These are phyloP conservation scores for Stagonosporopsis chrysanthemi DNA, from an alignment of 2,329 filamentous ascomycete genomes.

Conservation along the genomic window DNA sequence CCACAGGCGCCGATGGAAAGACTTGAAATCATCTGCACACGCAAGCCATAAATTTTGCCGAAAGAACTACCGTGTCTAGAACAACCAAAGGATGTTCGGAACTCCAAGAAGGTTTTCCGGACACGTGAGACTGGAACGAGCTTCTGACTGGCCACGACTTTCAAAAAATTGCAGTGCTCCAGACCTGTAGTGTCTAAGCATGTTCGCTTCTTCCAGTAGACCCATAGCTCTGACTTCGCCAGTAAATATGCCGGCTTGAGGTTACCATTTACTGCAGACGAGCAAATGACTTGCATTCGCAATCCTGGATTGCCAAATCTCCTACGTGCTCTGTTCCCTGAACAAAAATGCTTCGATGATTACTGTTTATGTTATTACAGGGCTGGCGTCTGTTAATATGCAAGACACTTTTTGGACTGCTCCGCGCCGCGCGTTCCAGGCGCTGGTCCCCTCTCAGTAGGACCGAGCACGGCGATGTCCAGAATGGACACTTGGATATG, in stretches of 20 bases:
- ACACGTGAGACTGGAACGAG: neutral
- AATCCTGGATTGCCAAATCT: neutral
- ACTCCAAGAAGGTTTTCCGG: neutral
- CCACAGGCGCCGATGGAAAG: neutral
- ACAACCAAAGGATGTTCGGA: neutral
- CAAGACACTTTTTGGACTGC: neutral
- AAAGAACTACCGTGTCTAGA: slow-evolving; percentile 6
- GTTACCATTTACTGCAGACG: neutral
- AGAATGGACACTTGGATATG: neutral
- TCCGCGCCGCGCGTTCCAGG: neutral
- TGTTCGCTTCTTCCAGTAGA: neutral
- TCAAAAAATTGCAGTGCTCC: neutral
- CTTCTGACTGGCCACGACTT: neutral
- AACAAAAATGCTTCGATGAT: neutral
- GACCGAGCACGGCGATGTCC: neutral
- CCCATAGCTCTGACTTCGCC: neutral
- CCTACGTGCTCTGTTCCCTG: neutral
- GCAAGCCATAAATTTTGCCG: neutral
- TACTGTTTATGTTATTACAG: too few relatives aligned
- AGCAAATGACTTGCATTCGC: neutral
- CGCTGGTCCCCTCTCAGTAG: neutral
- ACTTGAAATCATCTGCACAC: neutral
- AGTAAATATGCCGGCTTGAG: neutral
- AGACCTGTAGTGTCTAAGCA: neutral
- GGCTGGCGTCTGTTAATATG: too few relatives aligned